These are phyloP conservation scores for Wickerhamiella allomyrinae DNA, from an alignment of 805 yeast genomes.

Conservation along the genomic window DNA sequence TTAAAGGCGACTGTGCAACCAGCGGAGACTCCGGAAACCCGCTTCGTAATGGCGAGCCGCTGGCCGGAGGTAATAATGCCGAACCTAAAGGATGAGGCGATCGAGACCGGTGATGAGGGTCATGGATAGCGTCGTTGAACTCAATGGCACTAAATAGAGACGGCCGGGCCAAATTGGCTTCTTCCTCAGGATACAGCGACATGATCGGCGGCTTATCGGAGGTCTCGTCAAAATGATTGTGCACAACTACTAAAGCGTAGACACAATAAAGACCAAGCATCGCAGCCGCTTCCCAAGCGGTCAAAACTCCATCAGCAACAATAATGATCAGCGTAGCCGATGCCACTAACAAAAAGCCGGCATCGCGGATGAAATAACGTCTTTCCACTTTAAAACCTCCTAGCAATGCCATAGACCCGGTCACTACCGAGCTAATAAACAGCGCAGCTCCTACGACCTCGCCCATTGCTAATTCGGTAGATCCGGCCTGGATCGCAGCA, in stretches of 20 bases:
- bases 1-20: too few species aligned
- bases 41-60: too few species aligned
- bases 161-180: conserved; percentile 17
- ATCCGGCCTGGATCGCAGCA: conserved; percentile 60
- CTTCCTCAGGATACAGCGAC: conserved; percentile 3
- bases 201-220: background rate
- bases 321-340: conserved; percentile 37
- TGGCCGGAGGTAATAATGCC: too few species aligned
- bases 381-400: conserved; percentile 45
- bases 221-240: conserved; percentile 27
- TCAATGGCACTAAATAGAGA: conserved; percentile 30
- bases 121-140: conserved; percentile 13
- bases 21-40: too few species aligned
- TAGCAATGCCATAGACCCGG: conserved; percentile 62
- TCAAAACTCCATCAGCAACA: conserved; percentile 41
- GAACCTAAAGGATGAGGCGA: too few species aligned
- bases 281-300: conserved; percentile 38
- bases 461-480: conserved; percentile 69
- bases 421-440: conserved; percentile 63
- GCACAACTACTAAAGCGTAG: conserved; percentile 40
- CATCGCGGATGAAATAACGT: conserved; percentile 42
- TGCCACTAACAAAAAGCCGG: conserved; percentile 39
- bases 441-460: conserved; percentile 86
- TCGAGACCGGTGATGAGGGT: background rate
- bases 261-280: conserved; percentile 42